Conservation (phyloP, 768 basidiomycete genomes). For the Suillus ampliporus region DNA sequence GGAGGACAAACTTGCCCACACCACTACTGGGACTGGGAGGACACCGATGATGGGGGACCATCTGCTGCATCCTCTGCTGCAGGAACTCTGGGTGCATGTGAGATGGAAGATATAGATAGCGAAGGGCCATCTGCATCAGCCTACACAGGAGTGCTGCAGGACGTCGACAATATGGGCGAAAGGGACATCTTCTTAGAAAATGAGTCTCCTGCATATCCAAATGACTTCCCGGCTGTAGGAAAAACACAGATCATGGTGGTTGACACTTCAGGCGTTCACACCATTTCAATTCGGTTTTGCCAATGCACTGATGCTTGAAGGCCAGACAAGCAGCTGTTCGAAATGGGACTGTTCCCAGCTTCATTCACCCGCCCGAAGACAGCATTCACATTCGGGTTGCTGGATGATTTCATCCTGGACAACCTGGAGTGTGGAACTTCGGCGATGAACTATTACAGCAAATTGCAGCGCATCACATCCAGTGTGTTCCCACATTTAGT, state of each 20-base stretch:
- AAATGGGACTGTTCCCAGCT: background rate
- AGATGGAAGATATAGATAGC: too few species aligned
- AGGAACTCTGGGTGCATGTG: too few species aligned
- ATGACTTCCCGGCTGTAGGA: background rate
- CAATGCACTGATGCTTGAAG: background rate
- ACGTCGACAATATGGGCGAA: too few species aligned
- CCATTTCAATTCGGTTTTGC: background rate
- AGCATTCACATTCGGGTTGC: background rate
- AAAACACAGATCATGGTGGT: background rate
- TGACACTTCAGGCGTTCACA: background rate
- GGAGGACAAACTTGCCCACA: background rate
- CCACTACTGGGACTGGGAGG: background rate
- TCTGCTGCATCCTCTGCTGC: too few species aligned
- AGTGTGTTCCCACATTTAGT: background rate
- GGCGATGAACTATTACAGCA: background rate
- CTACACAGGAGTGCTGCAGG: too few species aligned
- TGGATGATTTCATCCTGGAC: conserved; percentile 6
- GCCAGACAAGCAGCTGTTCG: background rate
- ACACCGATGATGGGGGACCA: background rate
- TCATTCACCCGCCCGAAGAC: background rate
- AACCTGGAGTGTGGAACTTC: conserved; percentile 6
- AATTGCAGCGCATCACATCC: background rate
- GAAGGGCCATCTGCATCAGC: too few species aligned
- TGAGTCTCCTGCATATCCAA: too few species aligned
- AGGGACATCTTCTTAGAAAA: too few species aligned